phyloP scores from a whole-genome alignment of 2,329 filamentous ascomycete genomes.

The Fusarium floridanum region DNA sequence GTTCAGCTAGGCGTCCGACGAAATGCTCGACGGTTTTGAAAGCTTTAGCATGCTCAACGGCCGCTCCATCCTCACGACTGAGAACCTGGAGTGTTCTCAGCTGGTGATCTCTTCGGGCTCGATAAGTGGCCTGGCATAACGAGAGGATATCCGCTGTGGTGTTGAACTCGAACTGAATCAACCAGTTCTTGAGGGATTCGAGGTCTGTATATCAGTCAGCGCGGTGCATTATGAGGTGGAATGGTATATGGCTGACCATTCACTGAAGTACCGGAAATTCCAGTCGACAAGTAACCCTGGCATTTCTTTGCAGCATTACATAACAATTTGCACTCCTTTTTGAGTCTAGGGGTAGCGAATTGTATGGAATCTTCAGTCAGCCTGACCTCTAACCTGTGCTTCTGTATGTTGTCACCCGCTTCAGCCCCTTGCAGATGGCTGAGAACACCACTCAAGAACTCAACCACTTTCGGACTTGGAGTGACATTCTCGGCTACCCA shows the following conservation, averaged over 20 bases:
- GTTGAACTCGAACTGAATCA: slow-evolving; percentile 14
- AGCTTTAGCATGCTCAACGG: background rate
- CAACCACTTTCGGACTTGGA: slow-evolving; percentile 28
- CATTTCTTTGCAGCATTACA: slow-evolving; percentile 29
- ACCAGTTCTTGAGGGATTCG: slow-evolving; percentile 18
- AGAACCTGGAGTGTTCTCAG: slow-evolving; percentile 29
- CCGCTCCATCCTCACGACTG: slow-evolving; percentile 11
- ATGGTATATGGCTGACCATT: slow-evolving; percentile 8
- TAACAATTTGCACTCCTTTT: slow-evolving; percentile 38
- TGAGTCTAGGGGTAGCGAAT: slow-evolving; percentile 42
- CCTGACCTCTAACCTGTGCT: background rate
- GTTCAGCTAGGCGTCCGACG: slow-evolving; percentile 60
- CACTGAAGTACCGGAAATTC: background rate
- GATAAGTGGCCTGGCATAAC: slow-evolving; percentile 32
- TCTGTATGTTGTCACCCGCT: background rate
- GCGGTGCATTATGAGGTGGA: background rate
- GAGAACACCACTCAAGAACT: slow-evolving; percentile 50
- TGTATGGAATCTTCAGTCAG: slow-evolving; percentile 16
- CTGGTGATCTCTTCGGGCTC: slow-evolving; percentile 29
- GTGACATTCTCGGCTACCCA: slow-evolving; percentile 59
- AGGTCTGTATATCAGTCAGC: slow-evolving; percentile 15
- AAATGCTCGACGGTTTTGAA: slow-evolving; percentile 55
- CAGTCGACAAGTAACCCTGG: slow-evolving; percentile 9
- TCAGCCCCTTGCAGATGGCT: background rate
- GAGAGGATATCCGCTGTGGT: background rate